Conservation (phyloP, 495 filamentous ascomycete species). For the Terfezia claveryi region DNA sequence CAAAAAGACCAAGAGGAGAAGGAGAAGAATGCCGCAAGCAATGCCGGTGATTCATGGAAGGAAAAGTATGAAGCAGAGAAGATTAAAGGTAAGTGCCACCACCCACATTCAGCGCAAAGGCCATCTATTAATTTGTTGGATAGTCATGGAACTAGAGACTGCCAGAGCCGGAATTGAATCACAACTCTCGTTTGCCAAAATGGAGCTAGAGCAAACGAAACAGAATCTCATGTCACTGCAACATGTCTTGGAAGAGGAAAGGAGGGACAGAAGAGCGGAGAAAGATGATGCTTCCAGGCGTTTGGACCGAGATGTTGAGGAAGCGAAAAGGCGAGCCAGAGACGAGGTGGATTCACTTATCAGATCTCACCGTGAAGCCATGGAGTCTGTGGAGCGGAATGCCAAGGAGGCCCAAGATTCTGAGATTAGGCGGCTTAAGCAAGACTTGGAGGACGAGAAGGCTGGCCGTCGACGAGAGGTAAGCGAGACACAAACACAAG, state of each 20-base stretch:
- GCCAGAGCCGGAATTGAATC: constrained; percentile 16
- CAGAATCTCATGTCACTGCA: constrained; percentile 13
- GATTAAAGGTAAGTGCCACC: constrained; percentile 6
- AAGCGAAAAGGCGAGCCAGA: constrained; percentile 3
- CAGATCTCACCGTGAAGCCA: constrained; percentile 28
- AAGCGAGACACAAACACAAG: constrained; percentile 37
- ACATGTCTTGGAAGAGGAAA: constrained; percentile 13
- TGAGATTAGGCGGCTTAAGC: constrained; percentile 27
- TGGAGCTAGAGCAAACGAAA: constrained; percentile 12
- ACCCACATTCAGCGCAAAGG: background rate
- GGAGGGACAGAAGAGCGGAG: constrained; percentile 12
- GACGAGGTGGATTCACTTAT: constrained; percentile 18
- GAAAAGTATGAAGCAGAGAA: constrained; percentile 16
- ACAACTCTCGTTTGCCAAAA: constrained; percentile 9
- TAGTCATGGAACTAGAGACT: constrained; percentile 13
- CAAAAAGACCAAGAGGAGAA: background rate
- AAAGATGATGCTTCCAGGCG: constrained; percentile 13
- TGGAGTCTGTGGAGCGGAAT: constrained; percentile 21
- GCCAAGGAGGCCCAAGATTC: constrained; percentile 31
- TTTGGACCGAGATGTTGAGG: constrained; percentile 16
- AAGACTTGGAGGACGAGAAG: constrained; percentile 45
- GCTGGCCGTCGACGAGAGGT: constrained; percentile 37
- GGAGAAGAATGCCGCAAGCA: background rate
- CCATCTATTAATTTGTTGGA: background rate
- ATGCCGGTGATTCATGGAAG: background rate